A percentile compares a stretch with the other conserved stretches of the same genome.
Evolutionary conservation across 768 basidiomycete species (phyloP).

Genomic region (Lepiota subincarnata): DNA sequence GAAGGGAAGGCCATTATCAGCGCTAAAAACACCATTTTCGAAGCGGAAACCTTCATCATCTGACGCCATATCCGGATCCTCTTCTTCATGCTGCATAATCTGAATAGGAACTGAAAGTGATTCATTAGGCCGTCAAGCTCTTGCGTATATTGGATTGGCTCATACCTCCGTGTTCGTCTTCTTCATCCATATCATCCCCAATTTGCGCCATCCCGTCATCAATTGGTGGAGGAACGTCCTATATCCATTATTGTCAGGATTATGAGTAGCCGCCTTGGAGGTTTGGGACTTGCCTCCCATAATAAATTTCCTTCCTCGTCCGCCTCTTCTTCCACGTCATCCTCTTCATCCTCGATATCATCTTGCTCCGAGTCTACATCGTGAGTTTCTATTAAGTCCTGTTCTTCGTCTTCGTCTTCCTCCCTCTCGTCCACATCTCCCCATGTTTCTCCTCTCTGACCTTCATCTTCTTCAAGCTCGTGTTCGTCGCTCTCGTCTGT

Average conservation of each 20-base stretch:
- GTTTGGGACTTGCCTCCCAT: constrained; percentile 29
- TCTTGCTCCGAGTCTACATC: constrained; percentile 47
- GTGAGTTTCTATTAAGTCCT: constrained; percentile 51
- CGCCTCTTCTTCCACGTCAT: constrained; percentile 41
- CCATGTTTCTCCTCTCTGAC: constrained; percentile 47
- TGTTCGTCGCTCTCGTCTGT: constrained; percentile 68
- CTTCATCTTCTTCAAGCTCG: constrained; percentile 40
- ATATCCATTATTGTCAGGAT: background rate
- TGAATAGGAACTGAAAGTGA: constrained; percentile 38
- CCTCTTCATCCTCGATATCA: constrained; percentile 41
- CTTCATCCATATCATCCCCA: constrained; percentile 53
- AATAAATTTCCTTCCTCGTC: constrained; percentile 26
- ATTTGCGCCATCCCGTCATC: constrained; percentile 40
- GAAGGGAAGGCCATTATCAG: constrained; percentile 53
- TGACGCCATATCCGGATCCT: constrained; percentile 58
- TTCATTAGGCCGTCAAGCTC: constrained; percentile 9
- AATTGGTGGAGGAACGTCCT: constrained; percentile 51
- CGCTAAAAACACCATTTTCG: constrained; percentile 31
- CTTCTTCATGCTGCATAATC: constrained; percentile 59
- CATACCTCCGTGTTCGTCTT: constrained; percentile 57
- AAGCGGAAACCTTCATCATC: constrained; percentile 61
- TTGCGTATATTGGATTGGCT: background rate
- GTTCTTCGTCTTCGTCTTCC: constrained; percentile 70
- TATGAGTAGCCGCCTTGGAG: background rate
- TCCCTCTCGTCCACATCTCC: constrained; percentile 58